Base-by-base conservation (phyloP, 192 early-diverging fungal genomes). In the Paraglomus brasilianum region DNA sequence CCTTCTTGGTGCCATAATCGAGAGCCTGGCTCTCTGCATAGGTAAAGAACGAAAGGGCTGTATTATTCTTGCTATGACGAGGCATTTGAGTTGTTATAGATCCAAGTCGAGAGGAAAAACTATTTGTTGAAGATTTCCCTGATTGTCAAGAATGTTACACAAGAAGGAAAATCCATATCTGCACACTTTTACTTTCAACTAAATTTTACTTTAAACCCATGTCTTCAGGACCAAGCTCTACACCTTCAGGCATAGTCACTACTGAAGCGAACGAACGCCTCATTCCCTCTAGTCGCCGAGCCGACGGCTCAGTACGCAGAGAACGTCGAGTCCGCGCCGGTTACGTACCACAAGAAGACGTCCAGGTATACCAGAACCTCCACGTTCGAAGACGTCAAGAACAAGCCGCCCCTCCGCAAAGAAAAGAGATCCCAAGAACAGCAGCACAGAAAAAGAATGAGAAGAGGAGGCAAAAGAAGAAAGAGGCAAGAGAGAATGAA, bases 21-120 rank as follows among this genome's bases (percentile, higher is more conserved):
- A 93, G 82, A 78, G 90, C 85, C 64, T 90, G 81, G 40, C 89
- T 81, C 76, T 96, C 95, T 10, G 91, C 91, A 74, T 94, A 90
- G 2, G 94, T 98, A 74, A 98, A 98, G 44, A 93, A 91, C 30
- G 91, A 88, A 19, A 87, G 81, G 6, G 94, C 91, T 2, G 92
- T 98, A 74, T 95, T 95, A 78, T 95, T 95, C 71, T 95, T 97
- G 14, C 92, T 94, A 78, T 97, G 95, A 13, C 93, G 87, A 48
- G 87, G 85, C 87, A 92, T 92, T 36, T 61, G 30, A 30, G 30
- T 30, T 30, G 30, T 30, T 30, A 30, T 30, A 30, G 30, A 30
- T 30, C 30, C 30, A 30, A 3, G 30, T 30, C 30, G 30, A 30
- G 3, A 30, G 30, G 3, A 30, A 30, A 30, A 30, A 1, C 30